phyloP scores from a whole-genome alignment of 352 stramenopile genomes.

The Phytopythium cucurbitacearum region DNA sequence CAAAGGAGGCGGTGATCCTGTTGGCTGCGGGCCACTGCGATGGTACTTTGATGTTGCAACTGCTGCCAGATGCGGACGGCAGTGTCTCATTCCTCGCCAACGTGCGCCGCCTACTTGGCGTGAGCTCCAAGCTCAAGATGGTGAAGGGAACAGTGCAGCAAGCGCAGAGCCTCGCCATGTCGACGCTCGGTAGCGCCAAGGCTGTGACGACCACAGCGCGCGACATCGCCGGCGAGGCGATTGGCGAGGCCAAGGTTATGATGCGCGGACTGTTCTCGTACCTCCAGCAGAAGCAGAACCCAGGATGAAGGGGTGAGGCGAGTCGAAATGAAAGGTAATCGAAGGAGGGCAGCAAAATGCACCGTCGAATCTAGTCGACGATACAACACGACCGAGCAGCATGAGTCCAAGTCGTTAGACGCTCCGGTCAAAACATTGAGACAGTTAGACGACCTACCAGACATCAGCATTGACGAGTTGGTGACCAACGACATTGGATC shows the following conservation, averaged over 20 bases:
- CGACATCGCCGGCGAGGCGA: conserved; percentile 80
- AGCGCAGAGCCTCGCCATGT: conserved; percentile 80
- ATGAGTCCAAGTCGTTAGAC: background rate
- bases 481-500: too few relatives aligned
- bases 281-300: conserved; percentile 31
- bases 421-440: background rate
- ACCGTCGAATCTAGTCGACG: too few relatives aligned
- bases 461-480: too few relatives aligned
- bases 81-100: conserved; percentile 74
- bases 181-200: conserved; percentile 76
- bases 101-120: conserved; percentile 63
- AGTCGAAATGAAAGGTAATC: background rate
- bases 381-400: background rate
- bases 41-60: conserved; percentile 68
- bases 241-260: conserved; percentile 82
- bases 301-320: conserved; percentile 15
- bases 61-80: conserved; percentile 78
- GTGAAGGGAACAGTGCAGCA: conserved; percentile 87
- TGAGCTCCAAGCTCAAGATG: conserved; percentile 82
- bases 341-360: too few relatives aligned
- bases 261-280: conserved; percentile 73
- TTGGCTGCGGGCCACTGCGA: conserved; percentile 63
- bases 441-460: background rate
- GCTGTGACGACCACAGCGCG: conserved; percentile 77
- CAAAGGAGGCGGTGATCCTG: conserved; percentile 75